phyloP scores from a whole-genome alignment of 306 rosid genomes.

The Senna tora region DNA sequence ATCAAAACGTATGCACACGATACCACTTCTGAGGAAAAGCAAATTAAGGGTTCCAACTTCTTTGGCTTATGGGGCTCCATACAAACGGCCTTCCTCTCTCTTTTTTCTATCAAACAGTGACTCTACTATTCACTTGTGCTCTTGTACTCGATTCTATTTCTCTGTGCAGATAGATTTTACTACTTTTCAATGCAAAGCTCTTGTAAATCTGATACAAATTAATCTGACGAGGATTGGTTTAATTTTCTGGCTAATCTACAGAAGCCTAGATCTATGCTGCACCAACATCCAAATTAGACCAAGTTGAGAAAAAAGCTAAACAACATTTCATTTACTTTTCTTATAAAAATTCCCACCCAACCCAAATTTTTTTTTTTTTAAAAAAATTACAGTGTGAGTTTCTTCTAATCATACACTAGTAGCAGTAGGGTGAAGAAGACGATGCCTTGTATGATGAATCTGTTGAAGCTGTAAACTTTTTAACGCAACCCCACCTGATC shows the following conservation, averaged over 20 bases:
- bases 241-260: slow-evolving; percentile 14
- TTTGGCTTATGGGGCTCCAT: background rate
- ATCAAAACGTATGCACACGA: background rate
- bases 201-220: slow-evolving; percentile 8
- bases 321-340: slow-evolving; percentile 24
- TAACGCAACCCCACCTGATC: slow-evolving; percentile 67
- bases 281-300: background rate
- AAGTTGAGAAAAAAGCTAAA: background rate
- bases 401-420: slow-evolving; percentile 55
- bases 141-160: slow-evolving; percentile 2
- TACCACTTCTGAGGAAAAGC: background rate
- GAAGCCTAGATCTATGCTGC: slow-evolving; percentile 17
- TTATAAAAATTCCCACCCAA: slow-evolving; percentile 7
- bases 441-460: slow-evolving; percentile 42
- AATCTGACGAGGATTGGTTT: background rate
- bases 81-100: background rate
- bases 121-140: background rate
- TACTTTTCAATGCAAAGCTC: slow-evolving; percentile 5
- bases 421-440: slow-evolving; percentile 53
- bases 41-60: background rate
- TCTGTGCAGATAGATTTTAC: slow-evolving; percentile 22
- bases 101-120: slow-evolving; percentile 18
- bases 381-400: background rate
- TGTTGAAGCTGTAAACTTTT: slow-evolving; percentile 62
- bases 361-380: too few relatives aligned